Conservation (phyloP, 345 rosid genomes). For the Theobroma cacao region DNA sequence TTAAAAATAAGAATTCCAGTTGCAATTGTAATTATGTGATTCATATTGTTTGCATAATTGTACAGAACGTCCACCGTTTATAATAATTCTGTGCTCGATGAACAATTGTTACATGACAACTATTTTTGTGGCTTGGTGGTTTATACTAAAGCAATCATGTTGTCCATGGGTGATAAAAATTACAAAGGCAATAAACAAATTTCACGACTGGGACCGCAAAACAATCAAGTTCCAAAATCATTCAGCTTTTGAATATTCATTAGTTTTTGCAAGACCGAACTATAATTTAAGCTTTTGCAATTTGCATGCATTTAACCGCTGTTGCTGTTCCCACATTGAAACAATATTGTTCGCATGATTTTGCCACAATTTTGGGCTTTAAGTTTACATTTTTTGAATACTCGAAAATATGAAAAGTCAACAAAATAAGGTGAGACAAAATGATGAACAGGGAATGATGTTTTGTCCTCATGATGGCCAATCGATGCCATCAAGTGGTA, state of each 20-base stretch:
- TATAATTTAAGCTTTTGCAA: background rate
- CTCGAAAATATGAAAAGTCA: background rate
- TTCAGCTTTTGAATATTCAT: background rate
- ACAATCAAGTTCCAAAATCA: background rate
- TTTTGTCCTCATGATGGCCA: conserved; percentile 16
- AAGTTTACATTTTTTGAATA: background rate
- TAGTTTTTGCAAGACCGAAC: background rate
- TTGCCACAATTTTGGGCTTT: conserved; percentile 33
- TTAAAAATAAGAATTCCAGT: no score
- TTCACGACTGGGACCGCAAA: background rate
- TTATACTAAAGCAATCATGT: background rate
- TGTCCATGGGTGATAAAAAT: background rate
- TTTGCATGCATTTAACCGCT: background rate
- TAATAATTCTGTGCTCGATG: background rate
- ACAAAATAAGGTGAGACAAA: conserved; percentile 32
- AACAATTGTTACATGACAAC: background rate
- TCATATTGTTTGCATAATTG: background rate
- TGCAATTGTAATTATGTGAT: background rate
- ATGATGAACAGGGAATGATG: conserved; percentile 46
- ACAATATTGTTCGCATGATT: conserved; percentile 3
- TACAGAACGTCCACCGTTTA: background rate
- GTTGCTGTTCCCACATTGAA: background rate
- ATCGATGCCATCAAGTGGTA: background rate
- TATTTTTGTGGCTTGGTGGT: no score
- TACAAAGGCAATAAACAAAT: background rate